phyloP scores from a whole-genome alignment of 1,139 yeast genomes.

The Geotrichum fermentans region DNA sequence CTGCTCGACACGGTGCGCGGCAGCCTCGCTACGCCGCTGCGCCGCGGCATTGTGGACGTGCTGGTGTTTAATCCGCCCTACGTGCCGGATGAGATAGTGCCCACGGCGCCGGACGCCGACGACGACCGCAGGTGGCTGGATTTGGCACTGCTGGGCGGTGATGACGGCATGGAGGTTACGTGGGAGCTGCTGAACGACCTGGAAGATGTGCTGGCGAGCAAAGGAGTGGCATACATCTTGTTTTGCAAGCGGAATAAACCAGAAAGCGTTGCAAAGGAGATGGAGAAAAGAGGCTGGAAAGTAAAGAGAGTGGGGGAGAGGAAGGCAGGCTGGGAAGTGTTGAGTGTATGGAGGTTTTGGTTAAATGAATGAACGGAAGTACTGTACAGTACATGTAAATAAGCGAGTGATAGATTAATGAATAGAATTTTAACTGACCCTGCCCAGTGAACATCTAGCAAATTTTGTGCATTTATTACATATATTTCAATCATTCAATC shows the following conservation, averaged over 20 bases:
- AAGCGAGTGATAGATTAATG: background rate
- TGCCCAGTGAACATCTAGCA: too few relatives aligned
- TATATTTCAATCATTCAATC: too few relatives aligned
- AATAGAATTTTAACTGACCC: background rate
- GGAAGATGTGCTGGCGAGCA: slow-evolving; percentile 44
- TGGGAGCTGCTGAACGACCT: slow-evolving; percentile 53
- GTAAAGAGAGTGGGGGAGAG: slow-evolving; percentile 51
- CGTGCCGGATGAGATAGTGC: slow-evolving; percentile 69
- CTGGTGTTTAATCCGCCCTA: slow-evolving; percentile 92
- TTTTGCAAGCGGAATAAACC: slow-evolving; percentile 90
- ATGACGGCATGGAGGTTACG: slow-evolving; percentile 84
- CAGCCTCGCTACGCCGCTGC: slow-evolving; percentile 51
- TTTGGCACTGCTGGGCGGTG: slow-evolving; percentile 83
- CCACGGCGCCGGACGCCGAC: slow-evolving; percentile 42
- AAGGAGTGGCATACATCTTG: slow-evolving; percentile 74
- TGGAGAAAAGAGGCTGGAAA: slow-evolving; percentile 54
- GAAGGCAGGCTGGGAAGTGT: slow-evolving; percentile 96
- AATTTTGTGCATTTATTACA: too few relatives aligned
- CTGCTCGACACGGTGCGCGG: slow-evolving; percentile 54
- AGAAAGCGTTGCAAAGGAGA: slow-evolving; percentile 46
- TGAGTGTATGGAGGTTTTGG: slow-evolving; percentile 49
- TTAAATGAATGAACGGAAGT: too few relatives aligned
- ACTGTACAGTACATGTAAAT: too few relatives aligned
- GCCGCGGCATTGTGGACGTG: slow-evolving; percentile 53
- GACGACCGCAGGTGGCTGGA: slow-evolving; percentile 69